phyloP scores from a whole-genome alignment of 78 protist genomes.

The Polysphondylium violaceum region DNA sequence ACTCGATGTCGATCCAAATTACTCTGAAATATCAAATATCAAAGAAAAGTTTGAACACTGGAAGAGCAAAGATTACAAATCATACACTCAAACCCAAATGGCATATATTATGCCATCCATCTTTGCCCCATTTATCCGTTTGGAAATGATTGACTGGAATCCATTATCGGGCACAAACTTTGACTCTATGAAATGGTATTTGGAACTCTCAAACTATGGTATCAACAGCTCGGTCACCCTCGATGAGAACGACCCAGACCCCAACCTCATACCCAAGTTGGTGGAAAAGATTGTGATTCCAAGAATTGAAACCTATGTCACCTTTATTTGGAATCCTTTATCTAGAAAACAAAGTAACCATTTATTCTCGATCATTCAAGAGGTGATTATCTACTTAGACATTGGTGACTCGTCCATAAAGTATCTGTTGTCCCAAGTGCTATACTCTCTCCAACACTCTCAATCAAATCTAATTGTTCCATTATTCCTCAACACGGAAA shows the following conservation, averaged over 20 bases:
- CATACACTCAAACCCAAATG: conserved; percentile 30
- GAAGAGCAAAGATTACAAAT: conserved; percentile 44
- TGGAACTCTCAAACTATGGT: conserved; percentile 22
- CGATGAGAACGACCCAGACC: conserved; percentile 20
- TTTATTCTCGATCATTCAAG: conserved; percentile 22
- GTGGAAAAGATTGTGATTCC: conserved; percentile 37
- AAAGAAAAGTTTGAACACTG: conserved; percentile 43
- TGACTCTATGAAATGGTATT: conserved; percentile 37
- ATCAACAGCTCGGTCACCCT: not conserved
- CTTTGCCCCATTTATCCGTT: conserved; percentile 50
- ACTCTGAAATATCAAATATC: not conserved
- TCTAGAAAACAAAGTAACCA: conserved; percentile 30
- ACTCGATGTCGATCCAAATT: conserved; percentile 50
- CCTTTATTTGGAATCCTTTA: conserved; percentile 47
- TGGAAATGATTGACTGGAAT: conserved; percentile 58
- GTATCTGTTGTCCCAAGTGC: no score
- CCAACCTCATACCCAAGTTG: conserved; percentile 46
- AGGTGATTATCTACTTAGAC: conserved; percentile 17
- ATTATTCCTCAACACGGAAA: no score
- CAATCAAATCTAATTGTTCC: no score
- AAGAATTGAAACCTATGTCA: conserved; percentile 31
- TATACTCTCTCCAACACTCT: no score
- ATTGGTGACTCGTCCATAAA: no score
- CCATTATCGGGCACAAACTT: conserved; percentile 4
- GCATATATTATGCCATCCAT: conserved; percentile 35